Conservation (phyloP, 202 grass and related monocot species). For the Schoenoplectus triqueter region DNA sequence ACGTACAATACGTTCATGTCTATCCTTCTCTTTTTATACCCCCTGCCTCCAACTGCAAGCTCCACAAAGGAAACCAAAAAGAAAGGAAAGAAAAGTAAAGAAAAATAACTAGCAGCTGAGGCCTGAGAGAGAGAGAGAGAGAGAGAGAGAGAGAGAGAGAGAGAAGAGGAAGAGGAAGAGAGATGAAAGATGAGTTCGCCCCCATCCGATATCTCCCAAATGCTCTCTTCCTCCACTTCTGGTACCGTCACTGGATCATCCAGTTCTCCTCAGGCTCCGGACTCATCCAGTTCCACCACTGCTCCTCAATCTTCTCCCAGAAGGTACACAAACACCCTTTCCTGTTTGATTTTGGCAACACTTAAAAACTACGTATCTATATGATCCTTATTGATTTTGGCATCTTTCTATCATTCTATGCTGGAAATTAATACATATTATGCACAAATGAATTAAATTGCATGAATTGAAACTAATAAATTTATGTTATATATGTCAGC, state of each 20-base stretch:
- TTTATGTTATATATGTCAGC: too few relatives aligned
- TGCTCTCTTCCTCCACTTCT: conserved; percentile 43
- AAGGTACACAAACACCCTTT: not conserved
- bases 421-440: not conserved
- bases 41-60: not conserved
- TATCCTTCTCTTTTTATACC: conserved; percentile 28
- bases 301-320: conserved; percentile 21
- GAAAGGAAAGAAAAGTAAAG: not conserved
- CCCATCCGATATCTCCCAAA: conserved; percentile 37
- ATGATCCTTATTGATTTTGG: not conserved
- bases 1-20: too few relatives aligned
- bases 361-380: not conserved
- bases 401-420: not conserved
- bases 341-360: too few relatives aligned
- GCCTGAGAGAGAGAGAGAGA: not conserved
- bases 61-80: not conserved
- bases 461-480: not conserved
- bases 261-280: conserved; percentile 18
- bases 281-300: conserved; percentile 18
- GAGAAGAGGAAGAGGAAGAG: conserved; percentile 28
- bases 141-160: not conserved
- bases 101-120: not conserved
- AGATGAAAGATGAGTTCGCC: conserved; percentile 37
- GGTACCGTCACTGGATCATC: conserved; percentile 22
- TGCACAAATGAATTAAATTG: not conserved